Base-by-base conservation (phyloP, 2,329 filamentous ascomycete genomes). In the Cytospora piceae region DNA sequence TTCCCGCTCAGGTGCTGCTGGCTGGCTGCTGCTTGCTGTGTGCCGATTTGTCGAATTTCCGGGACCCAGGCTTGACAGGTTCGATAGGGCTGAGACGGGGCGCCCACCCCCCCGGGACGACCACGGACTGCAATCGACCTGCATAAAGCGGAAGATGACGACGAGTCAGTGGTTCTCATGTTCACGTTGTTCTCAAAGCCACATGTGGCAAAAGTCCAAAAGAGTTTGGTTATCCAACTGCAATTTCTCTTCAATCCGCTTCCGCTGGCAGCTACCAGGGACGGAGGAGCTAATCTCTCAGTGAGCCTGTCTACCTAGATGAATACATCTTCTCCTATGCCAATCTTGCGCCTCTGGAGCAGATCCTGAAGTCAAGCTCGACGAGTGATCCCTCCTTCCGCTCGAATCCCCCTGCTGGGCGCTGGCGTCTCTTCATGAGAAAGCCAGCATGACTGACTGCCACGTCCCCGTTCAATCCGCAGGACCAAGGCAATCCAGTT, bases 391-490 rank as follows among this genome's bases (percentile, higher is more conserved):
- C 2, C n/a, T 29, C 6, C 51, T 24, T 49, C 15, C 6, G 4
- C 11, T 11, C 20, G 12, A 17, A 32, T 8, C 39, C 22, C n/a
- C 9, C 52, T 29, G 52, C 53, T 51, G 29, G 54, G 61, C 53
- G n/a, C 17, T 53, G 15, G 52, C 49, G 49, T 64, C 63, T 55
- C 63, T 64, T 64, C 22, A 64, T 64, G 63, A 55, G 57, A 64
- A 64, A 39, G 55, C 55, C 55, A 42, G 51, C 39, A 34, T 5
- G 9, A 31, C 34, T 5, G 9, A 31, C 22, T n/a, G 29, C 29
- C 9, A 29, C 34, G 51, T 29, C 17, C n/a, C 17, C 49, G 11
- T 56, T 27, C 22, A 14, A 24, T 22, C 53, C 39, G 34, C 20
- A 63, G 11, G 31, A 27, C 31, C 6, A 8, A 8, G 46, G n/a